phyloP scores from a whole-genome alignment of 306 rosid genomes.

The Ochetophila trinervis region DNA sequence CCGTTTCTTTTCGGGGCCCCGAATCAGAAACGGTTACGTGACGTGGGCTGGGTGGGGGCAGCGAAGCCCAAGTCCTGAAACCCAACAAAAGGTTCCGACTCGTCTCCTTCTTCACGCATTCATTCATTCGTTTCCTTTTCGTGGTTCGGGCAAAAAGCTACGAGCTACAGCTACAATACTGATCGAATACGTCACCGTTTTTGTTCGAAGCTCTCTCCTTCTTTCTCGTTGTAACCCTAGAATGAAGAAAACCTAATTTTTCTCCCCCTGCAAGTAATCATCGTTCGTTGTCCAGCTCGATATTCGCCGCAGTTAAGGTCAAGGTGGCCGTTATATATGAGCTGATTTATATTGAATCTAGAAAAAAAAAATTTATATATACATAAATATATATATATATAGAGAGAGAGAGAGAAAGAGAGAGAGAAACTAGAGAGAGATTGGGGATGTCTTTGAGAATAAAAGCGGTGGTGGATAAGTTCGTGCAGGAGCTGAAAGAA shows the following conservation, averaged over 20 bases:
- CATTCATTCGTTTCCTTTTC: not conserved
- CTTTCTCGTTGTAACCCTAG: too few relatives aligned
- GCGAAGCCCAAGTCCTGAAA: slow-evolving; percentile 13
- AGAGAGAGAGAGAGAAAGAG: not conserved
- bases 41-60: slow-evolving; percentile 14
- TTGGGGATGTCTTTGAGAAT: slow-evolving; percentile 80
- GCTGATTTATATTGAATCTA: not conserved
- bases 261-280: too few relatives aligned
- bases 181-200: not conserved
- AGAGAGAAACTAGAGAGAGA: slow-evolving; percentile 1
- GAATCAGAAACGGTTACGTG: not conserved
- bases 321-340: not conserved
- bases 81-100: not conserved
- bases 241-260: too few relatives aligned
- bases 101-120: not conserved
- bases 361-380: too few relatives aligned
- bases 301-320: too few relatives aligned
- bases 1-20: not conserved
- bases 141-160: not conserved
- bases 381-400: not conserved
- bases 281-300: too few relatives aligned
- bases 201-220: not conserved
- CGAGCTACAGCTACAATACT: not conserved
- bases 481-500: slow-evolving; percentile 89
- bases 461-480: slow-evolving; percentile 90